Evolutionary conservation across 164 flowering plant species (phyloP).

Genomic region (Aristolochia contorta): DNA sequence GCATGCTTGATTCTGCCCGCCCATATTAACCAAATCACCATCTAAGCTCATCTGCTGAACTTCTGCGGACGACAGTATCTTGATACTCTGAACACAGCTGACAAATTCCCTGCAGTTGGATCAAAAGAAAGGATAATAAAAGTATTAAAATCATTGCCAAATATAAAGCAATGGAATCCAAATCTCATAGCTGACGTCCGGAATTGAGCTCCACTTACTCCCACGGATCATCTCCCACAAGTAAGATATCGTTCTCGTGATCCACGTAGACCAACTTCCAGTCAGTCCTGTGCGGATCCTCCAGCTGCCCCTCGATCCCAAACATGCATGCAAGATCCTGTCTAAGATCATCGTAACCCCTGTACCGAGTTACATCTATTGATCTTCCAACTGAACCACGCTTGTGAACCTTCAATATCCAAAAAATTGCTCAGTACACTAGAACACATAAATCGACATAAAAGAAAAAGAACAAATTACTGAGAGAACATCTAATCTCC

Average conservation of each 20-base stretch:
- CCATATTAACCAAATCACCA: slow-evolving; percentile 50
- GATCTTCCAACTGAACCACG: slow-evolving; percentile 95
- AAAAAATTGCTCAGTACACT: background rate
- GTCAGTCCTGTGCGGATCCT: slow-evolving; percentile 70
- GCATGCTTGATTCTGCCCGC: slow-evolving; percentile 56
- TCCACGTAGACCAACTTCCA: slow-evolving; percentile 92
- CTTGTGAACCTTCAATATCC: slow-evolving; percentile 62
- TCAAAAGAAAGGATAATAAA: background rate
- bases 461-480: background rate
- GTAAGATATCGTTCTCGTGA: slow-evolving; percentile 82
- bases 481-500: background rate
- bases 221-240: slow-evolving; percentile 97
- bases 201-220: slow-evolving; percentile 47
- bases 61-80: slow-evolving; percentile 76
- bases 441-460: background rate
- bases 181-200: no score
- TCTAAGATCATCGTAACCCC: slow-evolving; percentile 77
- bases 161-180: background rate
- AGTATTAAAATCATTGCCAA: background rate
- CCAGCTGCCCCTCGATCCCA: slow-evolving; percentile 90
- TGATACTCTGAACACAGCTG: slow-evolving; percentile 85
- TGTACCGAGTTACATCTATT: slow-evolving; percentile 75
- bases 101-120: slow-evolving; percentile 64
- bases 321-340: slow-evolving; percentile 82
- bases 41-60: slow-evolving; percentile 92